Percentiles rank a stretch among this genome's conserved stretches.
Evolutionary conservation across 192 early-diverging fungal genomes (phyloP).

Genomic region (Linnemannia exigua): DNA sequence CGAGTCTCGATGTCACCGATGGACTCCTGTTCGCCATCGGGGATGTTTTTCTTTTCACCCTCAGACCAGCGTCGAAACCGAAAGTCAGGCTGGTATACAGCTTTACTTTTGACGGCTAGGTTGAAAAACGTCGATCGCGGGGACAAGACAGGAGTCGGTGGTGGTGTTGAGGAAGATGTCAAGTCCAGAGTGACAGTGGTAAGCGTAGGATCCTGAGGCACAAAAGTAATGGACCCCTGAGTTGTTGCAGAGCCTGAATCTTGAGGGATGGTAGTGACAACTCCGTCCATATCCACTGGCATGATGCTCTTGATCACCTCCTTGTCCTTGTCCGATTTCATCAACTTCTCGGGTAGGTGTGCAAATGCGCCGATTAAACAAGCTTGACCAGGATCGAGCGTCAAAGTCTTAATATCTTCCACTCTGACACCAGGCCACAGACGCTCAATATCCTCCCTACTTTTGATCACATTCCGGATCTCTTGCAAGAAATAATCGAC

Average conservation of each 20-base stretch:
- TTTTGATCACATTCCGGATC: constrained; percentile 11
- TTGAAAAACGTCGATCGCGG: neutral
- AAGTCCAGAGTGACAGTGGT: neutral
- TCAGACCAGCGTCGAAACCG: constrained; percentile 18
- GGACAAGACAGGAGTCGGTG: neutral
- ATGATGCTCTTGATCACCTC: constrained; percentile 1
- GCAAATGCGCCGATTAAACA: constrained; percentile 18
- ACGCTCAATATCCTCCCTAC: constrained; percentile 17
- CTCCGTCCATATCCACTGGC: neutral
- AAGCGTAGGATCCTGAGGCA: too few relatives aligned
- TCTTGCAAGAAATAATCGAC: constrained; percentile 1
- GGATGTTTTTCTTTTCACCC: neutral
- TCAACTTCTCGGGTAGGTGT: neutral
- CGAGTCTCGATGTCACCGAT: constrained; percentile 18
- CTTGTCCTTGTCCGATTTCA: too few relatives aligned
- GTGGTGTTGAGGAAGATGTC: neutral
- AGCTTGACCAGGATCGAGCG: constrained; percentile 19
- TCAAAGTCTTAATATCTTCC: constrained; percentile 18
- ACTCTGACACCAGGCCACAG: constrained; percentile 16
- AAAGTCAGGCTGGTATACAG: constrained; percentile 14
- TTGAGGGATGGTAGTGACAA: constrained; percentile 4
- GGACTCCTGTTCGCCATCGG: neutral
- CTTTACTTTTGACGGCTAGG: constrained; percentile 25
- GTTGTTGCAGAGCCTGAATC: neutral
- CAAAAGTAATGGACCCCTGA: too few relatives aligned